Evolutionary conservation across 139 green algal genomes (phyloP).

Genomic region (Dunaliella sp.): DNA sequence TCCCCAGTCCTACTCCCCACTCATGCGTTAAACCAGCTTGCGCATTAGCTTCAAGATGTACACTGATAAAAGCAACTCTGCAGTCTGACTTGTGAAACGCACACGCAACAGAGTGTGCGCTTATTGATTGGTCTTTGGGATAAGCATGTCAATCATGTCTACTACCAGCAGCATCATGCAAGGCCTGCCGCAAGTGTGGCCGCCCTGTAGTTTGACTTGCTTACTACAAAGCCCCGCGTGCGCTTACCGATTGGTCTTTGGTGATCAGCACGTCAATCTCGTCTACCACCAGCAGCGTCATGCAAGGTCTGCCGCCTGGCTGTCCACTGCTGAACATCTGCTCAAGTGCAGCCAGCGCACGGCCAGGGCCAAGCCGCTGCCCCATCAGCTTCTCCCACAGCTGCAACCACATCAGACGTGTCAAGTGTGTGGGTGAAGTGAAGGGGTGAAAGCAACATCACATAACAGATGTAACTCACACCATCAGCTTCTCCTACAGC

Average conservation of each 20-base stretch:
- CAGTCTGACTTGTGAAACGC: too few relatives aligned
- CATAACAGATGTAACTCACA: too few relatives aligned
- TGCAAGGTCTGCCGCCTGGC: slow-evolving; percentile 21
- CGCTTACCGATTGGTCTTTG: slow-evolving; percentile 68
- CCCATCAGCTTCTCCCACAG: slow-evolving; percentile 85
- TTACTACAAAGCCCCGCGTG: too few relatives aligned
- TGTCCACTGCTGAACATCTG: slow-evolving; percentile 47
- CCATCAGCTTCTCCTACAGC: slow-evolving; percentile 82
- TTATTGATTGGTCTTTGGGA: slow-evolving; percentile 78
- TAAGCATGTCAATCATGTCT: slow-evolving; percentile 95
- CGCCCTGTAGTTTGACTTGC: too few relatives aligned
- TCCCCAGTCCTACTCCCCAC: too few relatives aligned
- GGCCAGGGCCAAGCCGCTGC: slow-evolving; percentile 50
- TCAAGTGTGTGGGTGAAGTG: too few relatives aligned
- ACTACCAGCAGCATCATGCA: slow-evolving; percentile 75
- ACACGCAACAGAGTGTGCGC: background rate
- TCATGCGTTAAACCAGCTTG: too few relatives aligned
- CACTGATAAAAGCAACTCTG: too few relatives aligned
- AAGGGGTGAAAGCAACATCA: too few relatives aligned
- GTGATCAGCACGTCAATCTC: slow-evolving; percentile 97
- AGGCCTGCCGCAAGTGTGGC: slow-evolving; percentile 22
- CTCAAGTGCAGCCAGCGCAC: slow-evolving; percentile 65
- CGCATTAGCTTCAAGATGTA: too few relatives aligned
- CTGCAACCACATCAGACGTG: too few relatives aligned
- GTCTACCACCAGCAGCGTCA: slow-evolving; percentile 84